Evolutionary conservation across 2,329 filamentous ascomycete genomes (phyloP).

Genomic region (Penicillium sp.): DNA sequence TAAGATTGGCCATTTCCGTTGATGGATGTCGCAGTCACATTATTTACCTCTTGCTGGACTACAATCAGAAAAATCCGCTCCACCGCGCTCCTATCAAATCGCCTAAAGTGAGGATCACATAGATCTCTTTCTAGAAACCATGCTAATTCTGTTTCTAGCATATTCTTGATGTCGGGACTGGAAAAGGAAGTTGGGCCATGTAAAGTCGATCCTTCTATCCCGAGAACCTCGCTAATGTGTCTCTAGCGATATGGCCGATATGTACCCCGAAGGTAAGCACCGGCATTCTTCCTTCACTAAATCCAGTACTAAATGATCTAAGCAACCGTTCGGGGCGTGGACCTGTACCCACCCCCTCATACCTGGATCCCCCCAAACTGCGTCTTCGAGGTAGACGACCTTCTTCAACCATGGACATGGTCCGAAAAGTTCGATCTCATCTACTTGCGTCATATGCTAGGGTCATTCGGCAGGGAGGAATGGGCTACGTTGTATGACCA

Average conservation of each 20-base stretch:
- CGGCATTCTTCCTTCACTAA: neutral
- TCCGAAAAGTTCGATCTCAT: slow-evolving; percentile 25
- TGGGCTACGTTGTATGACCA: slow-evolving; percentile 16
- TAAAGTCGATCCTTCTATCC: neutral
- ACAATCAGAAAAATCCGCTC: slow-evolving; percentile 10
- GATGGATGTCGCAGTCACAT: slow-evolving; percentile 5
- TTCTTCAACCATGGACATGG: slow-evolving; percentile 25
- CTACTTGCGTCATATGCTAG: slow-evolving; percentile 23
- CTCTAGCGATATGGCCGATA: slow-evolving; percentile 19
- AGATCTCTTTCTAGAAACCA: neutral
- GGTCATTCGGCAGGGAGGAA: slow-evolving; percentile 11
- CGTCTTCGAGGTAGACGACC: slow-evolving; percentile 29
- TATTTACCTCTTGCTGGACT: slow-evolving; percentile 6
- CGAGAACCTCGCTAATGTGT: neutral
- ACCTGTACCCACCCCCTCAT: slow-evolving; percentile 24
- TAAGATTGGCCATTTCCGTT: neutral
- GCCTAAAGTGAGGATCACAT: neutral
- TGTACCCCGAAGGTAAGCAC: slow-evolving; percentile 15
- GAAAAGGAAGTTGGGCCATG: slow-evolving; percentile 19
- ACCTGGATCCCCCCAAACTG: slow-evolving; percentile 31
- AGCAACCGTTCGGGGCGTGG: slow-evolving; percentile 23
- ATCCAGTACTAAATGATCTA: neutral
- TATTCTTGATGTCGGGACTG: slow-evolving; percentile 16
- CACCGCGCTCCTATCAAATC: slow-evolving; percentile 12
- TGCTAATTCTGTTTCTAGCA: neutral